Conservation (phyloP, 805 yeast species). For the Dipodascus geniculatus region DNA sequence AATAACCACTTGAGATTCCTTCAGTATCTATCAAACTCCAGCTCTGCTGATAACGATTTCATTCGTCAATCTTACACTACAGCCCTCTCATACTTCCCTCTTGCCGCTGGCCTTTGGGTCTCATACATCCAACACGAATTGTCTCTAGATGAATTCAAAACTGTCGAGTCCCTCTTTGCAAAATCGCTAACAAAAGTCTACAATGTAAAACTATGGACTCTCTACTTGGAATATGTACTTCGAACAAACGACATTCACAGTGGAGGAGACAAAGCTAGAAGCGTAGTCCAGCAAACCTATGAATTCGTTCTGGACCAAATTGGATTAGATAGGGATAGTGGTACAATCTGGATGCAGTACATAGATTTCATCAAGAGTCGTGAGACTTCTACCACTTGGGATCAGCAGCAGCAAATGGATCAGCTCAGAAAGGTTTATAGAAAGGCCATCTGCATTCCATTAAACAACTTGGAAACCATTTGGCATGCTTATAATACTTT, state of each 20-base stretch:
- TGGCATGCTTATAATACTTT: conserved; percentile 78
- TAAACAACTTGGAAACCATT: conserved; percentile 56
- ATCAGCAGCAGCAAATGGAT: conserved; percentile 71
- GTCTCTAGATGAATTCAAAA: conserved; percentile 49
- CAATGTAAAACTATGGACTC: conserved; percentile 59
- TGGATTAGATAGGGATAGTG: conserved; percentile 65
- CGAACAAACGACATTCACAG: conserved; percentile 53
- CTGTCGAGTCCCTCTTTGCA: conserved; percentile 55
- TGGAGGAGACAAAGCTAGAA: conserved; percentile 73
- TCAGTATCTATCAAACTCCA: background rate
- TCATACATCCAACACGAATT: conserved; percentile 55
- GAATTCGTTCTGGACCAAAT: conserved; percentile 70
- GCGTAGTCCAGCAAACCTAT: conserved; percentile 65
- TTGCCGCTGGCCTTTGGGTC: conserved; percentile 64
- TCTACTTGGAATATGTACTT: conserved; percentile 70
- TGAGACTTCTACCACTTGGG: conserved; percentile 56
- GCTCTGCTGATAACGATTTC: conserved; percentile 28
- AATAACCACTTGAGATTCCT: background rate
- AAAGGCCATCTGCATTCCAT: conserved; percentile 59
- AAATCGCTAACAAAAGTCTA: conserved; percentile 50
- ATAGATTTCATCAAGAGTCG: conserved; percentile 60
- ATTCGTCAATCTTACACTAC: conserved; percentile 47
- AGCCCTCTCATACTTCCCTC: conserved; percentile 54
- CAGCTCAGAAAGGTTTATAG: conserved; percentile 62
- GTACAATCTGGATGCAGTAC: conserved; percentile 71